These are phyloP conservation scores for Eucalyptus marginata DNA, from an alignment of 345 rosid genomes.

Conservation along the genomic window DNA sequence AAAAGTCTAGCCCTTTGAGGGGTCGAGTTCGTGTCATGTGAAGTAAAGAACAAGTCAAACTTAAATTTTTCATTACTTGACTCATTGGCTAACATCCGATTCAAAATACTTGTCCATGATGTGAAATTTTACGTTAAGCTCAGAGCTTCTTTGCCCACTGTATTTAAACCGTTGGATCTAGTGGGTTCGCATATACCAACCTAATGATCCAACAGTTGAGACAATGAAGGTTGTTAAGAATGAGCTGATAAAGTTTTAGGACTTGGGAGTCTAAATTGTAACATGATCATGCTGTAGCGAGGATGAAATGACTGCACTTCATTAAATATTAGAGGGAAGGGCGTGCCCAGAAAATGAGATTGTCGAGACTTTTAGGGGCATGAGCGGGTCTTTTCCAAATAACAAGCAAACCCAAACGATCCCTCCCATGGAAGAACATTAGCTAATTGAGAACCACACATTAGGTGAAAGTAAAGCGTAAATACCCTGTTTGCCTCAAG, in stretches of 20 bases:
- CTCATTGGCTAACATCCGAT: fast-evolving
- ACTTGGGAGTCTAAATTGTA: background rate
- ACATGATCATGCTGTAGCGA: background rate
- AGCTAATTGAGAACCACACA: too few relatives aligned
- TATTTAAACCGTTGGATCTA: background rate
- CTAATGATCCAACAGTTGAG: background rate
- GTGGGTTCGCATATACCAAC: background rate
- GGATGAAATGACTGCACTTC: background rate
- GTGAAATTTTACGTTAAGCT: background rate
- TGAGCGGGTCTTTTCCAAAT: too few relatives aligned
- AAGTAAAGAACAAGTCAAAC: background rate
- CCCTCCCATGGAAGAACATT: too few relatives aligned
- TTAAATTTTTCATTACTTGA: background rate
- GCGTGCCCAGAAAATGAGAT: too few relatives aligned
- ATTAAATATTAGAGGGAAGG: background rate
- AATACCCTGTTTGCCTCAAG: too few relatives aligned
- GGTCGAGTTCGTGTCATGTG: background rate
- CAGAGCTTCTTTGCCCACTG: fast-evolving
- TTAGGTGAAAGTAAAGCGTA: too few relatives aligned
- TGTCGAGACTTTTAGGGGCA: too few relatives aligned
- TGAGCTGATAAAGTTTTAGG: background rate
- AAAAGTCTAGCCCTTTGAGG: background rate
- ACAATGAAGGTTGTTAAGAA: background rate
- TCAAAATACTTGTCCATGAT: background rate
- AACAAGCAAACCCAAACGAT: too few relatives aligned